Evolutionary conservation across 2,329 filamentous ascomycete species (phyloP), one percentile per base, ranked within the genome.

Genomic region (Stagonosporopsis rhizophila): DNA sequence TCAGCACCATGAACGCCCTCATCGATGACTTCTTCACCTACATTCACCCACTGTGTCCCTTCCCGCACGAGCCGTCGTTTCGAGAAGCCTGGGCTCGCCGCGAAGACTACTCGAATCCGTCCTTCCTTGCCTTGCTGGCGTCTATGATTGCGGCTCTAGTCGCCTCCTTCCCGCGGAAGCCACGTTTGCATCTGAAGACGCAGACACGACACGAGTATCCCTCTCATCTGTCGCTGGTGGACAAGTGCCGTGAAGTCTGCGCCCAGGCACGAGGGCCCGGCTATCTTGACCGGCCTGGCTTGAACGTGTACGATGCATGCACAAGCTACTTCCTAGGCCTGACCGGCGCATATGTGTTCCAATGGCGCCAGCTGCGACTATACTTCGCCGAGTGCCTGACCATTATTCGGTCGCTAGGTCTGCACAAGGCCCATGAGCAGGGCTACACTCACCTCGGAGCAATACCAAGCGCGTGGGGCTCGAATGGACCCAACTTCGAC

Each of bases 21-120:
- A 84, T 93, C 54, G 88, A 92, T 72, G 90, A 93, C 77, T 93
- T 91, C 81, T 93, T 92, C 76, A 91, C 88, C 17, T 92, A 92
- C 71, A 88, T 92, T 49, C 89, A 92, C 65, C 90, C 90, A 1
- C 81, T 93, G 8, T 85, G 85, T 55, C 90, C 90, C 0, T 92
- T 93, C 54, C 90, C 90, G 0, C 90, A 93, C 73, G 89, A 92
- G 70, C 89, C 89, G 0, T 89, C 88, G 4, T 92, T 93, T 72
- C 84, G 89, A 20, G 83, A 86, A 59, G 86, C 86, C 1, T 90
- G 91, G 72, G 81, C 82, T 7, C 82, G 83, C 51, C 82, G 89
- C 30, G 85, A 90, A 67, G 89, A 92, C 69, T 81, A 86, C 48
- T 83, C 81, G 6, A 87, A 86, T 61, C 84, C 85, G 9, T 82